Percentiles rank a stretch among this genome's conserved stretches.
phyloP scores from a whole-genome alignment of 768 basidiomycete genomes.

The Lepiota subincarnata region DNA sequence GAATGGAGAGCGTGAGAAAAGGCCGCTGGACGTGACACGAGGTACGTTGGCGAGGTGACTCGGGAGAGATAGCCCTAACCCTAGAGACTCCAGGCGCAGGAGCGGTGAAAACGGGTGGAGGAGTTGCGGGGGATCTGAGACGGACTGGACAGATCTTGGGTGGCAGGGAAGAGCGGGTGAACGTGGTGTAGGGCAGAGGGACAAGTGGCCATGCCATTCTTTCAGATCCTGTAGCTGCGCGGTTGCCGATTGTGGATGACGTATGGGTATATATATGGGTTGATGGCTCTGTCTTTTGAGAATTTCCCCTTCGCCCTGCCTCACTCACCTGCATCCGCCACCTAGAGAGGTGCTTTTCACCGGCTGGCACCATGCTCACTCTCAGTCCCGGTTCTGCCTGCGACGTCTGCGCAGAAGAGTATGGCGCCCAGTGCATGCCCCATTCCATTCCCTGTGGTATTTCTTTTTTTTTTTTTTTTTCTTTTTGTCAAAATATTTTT shows the following conservation, averaged over 20 bases:
- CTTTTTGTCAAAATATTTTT: constrained; percentile 15
- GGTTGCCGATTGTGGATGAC: constrained; percentile 28
- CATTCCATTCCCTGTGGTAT: constrained; percentile 81
- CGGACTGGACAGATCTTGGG: constrained; percentile 11
- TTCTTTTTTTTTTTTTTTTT: constrained; percentile 30
- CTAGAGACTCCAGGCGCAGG: constrained; percentile 10
- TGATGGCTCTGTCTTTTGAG: constrained; percentile 34
- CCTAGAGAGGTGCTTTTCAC: constrained; percentile 35
- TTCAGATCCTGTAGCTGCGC: background rate
- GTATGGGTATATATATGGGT: constrained; percentile 46
- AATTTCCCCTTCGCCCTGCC: constrained; percentile 46
- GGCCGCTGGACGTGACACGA: constrained; percentile 27
- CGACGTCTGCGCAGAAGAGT: constrained; percentile 90
- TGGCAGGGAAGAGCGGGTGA: background rate
- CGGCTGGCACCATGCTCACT: constrained; percentile 67
- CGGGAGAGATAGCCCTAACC: constrained; percentile 21
- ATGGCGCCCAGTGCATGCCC: constrained; percentile 66
- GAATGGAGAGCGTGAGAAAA: constrained; percentile 8
- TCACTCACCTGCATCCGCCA: constrained; percentile 32
- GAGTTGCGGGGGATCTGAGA: constrained; percentile 7
- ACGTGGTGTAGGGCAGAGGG: constrained; percentile 13
- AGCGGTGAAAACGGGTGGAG: background rate
- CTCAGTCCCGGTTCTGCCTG: constrained; percentile 78
- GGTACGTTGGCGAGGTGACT: constrained; percentile 17
- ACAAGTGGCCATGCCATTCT: background rate